A percentile compares a stretch with the other conserved stretches of the same genome.
Conservation (phyloP, 192 early-diverging fungal genomes). For the Paraglomus occultum region DNA sequence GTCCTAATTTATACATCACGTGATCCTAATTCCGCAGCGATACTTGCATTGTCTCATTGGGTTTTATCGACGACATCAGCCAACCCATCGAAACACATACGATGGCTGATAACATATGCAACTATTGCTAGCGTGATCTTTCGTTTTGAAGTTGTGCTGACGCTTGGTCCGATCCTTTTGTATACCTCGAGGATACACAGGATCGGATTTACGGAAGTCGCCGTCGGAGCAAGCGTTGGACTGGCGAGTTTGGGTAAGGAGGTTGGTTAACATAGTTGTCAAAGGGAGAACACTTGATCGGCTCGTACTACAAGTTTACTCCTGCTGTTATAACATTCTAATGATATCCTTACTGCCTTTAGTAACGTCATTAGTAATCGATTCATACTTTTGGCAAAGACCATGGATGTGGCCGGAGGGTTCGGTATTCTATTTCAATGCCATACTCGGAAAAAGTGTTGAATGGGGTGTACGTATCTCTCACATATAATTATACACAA, state of each 20-base stretch:
- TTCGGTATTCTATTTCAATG: slow-evolving; percentile 75
- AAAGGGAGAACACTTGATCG: neutral
- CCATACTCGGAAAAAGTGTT: slow-evolving; percentile 56
- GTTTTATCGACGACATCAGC: slow-evolving; percentile 32
- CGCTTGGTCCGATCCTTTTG: slow-evolving; percentile 41
- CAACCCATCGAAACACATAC: slow-evolving; percentile 23
- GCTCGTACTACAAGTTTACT: neutral
- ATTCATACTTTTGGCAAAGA: slow-evolving; percentile 77
- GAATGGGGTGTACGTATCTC: slow-evolving; percentile 60
- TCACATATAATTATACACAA: neutral
- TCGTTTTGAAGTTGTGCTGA: slow-evolving; percentile 52
- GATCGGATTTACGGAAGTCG: slow-evolving; percentile 28
- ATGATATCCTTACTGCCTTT: slow-evolving; percentile 28
- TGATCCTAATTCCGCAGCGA: slow-evolving; percentile 26
- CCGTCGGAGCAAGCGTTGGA: slow-evolving; percentile 32
- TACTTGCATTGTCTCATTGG: slow-evolving; percentile 43
- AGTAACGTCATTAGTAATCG: slow-evolving; percentile 52
- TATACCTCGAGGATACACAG: slow-evolving; percentile 36
- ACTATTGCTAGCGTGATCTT: slow-evolving; percentile 47
- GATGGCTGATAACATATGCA: slow-evolving; percentile 46
- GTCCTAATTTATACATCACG: neutral
- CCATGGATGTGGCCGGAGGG: slow-evolving; percentile 70
- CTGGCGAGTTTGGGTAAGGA: slow-evolving; percentile 31
- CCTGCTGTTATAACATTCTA: neutral
- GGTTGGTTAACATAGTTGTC: no score